Evolutionary conservation across 306 rosid genomes (phyloP).

Genomic region (Castanopsis chinensis): DNA sequence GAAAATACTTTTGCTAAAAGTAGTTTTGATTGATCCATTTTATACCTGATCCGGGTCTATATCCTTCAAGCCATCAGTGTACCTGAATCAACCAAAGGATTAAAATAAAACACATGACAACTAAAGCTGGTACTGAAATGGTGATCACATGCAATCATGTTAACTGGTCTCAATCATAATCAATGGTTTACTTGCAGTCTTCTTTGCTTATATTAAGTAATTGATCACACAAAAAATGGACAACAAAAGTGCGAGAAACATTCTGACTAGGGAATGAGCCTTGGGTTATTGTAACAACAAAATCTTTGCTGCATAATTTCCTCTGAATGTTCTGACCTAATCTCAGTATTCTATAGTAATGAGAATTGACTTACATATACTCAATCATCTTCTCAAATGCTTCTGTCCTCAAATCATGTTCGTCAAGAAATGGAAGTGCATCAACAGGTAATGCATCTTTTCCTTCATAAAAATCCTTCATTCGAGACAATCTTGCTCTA

Average conservation of each 20-base stretch:
- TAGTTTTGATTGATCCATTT: constrained; percentile 10
- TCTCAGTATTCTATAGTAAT: constrained; percentile 11
- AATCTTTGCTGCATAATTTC: neutral
- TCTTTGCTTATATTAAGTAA: neutral
- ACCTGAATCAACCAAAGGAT: constrained; percentile 58
- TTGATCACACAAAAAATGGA: neutral
- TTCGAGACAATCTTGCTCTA: constrained; percentile 78
- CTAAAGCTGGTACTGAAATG: neutral
- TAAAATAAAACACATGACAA: constrained; percentile 7
- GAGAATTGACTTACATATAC: constrained; percentile 67
- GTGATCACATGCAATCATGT: neutral
- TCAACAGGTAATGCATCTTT: constrained; percentile 40
- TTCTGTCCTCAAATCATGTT: constrained; percentile 72
- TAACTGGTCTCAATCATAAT: neutral
- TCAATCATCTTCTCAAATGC: constrained; percentile 89
- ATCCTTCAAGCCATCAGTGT: constrained; percentile 81
- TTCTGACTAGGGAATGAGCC: neutral
- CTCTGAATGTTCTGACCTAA: constrained; percentile 14
- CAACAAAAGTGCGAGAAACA: neutral
- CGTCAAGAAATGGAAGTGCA: constrained; percentile 77
- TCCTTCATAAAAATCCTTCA: constrained; percentile 78
- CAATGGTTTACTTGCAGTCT: neutral
- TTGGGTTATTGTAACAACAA: neutral
- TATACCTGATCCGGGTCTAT: constrained; percentile 82
- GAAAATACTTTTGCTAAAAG: constrained; percentile 10